Evolutionary conservation across 208 protist species (phyloP), one percentile per base, ranked within the genome.

Genomic region (Leishmania tarentolae): DNA sequence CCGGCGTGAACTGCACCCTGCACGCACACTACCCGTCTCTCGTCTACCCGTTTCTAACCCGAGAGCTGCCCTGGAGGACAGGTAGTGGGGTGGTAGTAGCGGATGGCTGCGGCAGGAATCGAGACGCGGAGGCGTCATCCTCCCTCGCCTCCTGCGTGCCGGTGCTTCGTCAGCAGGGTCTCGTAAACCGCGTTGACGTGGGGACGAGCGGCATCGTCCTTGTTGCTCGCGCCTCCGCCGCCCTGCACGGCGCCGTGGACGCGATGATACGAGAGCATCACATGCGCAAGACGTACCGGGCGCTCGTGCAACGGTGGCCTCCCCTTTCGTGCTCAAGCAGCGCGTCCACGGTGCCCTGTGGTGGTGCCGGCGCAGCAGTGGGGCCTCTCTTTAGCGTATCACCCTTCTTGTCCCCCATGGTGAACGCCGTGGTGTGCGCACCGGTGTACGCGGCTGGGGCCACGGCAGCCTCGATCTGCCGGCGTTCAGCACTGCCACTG

Each of bases 161-260:
- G 3, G 81, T 88, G 21, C 78, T 89, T 53, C 91, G 87, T 66
- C 91, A 97, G 80, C 90, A 94, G 79, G 94, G 92, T 0, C 86
- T 97, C 40, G 85, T 97, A 42, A 97, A 97, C 72, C 94, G 94
- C 68, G 93, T 97, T 63, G 94, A 97, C 72, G 84, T 93, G 1
- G 92, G 92, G 35, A 97, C 92, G 15, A 96, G 92, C 78, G 94
- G 94, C 4, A 52, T 96, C 1, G 88, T 95, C 3, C 86, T 97
- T 3, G 87, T 89, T 5, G 74, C 87, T 13, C 80, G 86, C 57
- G 80, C 82, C 52, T 79, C 84, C 0, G 71, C 50, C 3, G 59
- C 71, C 17, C 83, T 97, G 46, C 72, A 82, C 65, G 35, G 71
- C 3, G 86, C 87, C 46, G 52, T 71, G 7, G 81, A 83, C 50